phyloP scores from a whole-genome alignment of 2,329 filamentous ascomycete genomes.

The Nothopassalora personata region DNA sequence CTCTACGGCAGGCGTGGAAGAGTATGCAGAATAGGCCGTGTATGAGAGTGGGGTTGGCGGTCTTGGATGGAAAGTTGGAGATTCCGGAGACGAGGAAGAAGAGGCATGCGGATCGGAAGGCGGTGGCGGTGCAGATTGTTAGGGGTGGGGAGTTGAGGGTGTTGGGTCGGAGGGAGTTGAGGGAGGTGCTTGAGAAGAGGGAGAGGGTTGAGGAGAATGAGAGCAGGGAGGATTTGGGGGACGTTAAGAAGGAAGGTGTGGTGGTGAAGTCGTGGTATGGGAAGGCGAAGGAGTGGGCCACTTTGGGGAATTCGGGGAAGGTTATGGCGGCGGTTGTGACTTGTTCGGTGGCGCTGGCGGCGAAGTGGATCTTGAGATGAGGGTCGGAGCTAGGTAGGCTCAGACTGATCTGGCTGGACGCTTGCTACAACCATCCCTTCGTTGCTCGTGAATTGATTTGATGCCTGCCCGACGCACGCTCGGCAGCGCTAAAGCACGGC shows the following conservation, averaged over 20 bases:
- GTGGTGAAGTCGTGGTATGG: not conserved
- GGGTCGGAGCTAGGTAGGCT: not conserved
- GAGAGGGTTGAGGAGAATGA: not conserved
- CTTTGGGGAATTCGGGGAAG: not conserved
- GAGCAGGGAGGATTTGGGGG: not conserved
- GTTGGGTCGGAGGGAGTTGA: not conserved
- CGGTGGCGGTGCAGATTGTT: slow-evolving; percentile 4
- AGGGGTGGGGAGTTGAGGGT: not conserved
- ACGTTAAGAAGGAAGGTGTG: not conserved
- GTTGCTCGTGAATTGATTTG: no score
- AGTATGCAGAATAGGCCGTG: slow-evolving; percentile 10
- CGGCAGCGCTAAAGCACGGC: no score
- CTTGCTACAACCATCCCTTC: no score
- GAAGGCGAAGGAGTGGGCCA: not conserved
- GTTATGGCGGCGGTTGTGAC: not conserved
- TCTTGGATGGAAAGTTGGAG: slow-evolving; percentile 2
- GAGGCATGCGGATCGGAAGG: not conserved
- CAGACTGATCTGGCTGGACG: not conserved
- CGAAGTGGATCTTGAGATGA: slow-evolving; percentile 5
- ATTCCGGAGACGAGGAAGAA: not conserved
- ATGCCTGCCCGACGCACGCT: no score
- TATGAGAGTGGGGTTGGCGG: slow-evolving; percentile 6
- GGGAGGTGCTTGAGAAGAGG: not conserved
- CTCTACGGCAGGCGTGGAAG: slow-evolving; percentile 8
- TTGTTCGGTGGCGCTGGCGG: slow-evolving; percentile 3